phyloP scores from a whole-genome alignment of 1,284 basidiomycete genomes.

The Apiotrichum sp. region DNA sequence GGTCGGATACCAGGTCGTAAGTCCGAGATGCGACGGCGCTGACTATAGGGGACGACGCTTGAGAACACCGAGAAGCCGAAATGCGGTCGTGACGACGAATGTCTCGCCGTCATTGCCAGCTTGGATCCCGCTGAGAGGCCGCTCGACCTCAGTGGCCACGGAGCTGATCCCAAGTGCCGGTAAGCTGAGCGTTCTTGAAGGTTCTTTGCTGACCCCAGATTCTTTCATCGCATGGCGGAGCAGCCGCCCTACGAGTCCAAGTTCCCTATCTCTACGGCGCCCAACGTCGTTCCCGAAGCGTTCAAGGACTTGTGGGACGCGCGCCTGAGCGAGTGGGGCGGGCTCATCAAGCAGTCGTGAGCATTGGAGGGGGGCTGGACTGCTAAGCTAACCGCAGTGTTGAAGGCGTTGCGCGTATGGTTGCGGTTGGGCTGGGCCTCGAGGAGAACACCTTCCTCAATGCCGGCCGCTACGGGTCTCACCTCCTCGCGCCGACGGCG shows the following conservation, averaged over 20 bases:
- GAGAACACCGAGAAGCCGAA: conserved; percentile 91
- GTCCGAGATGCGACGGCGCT: not conserved
- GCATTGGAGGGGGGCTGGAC: not conserved
- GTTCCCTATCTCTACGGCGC: conserved; percentile 66
- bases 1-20: conserved; percentile 52
- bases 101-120: conserved; percentile 39
- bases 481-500: conserved; percentile 82
- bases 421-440: conserved; percentile 70
- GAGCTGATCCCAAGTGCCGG: conserved; percentile 83
- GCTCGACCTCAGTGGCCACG: conserved; percentile 60
- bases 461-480: conserved; percentile 75
- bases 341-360: conserved; percentile 74
- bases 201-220: conserved; percentile 40
- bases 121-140: conserved; percentile 72
- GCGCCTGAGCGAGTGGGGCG: conserved; percentile 72
- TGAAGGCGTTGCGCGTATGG: conserved; percentile 72
- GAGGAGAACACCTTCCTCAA: conserved; percentile 61
- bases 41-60: conserved; percentile 68
- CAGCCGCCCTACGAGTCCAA: conserved; percentile 68
- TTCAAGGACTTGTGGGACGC: conserved; percentile 60
- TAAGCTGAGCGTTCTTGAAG: conserved; percentile 3
- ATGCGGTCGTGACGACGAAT: conserved; percentile 55
- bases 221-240: conserved; percentile 82
- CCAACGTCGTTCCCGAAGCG: conserved; percentile 67
- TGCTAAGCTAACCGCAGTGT: conserved; percentile 54